Percentiles rank a stretch among this genome's conserved stretches.
These are phyloP conservation scores for Sclerotinia subarctica DNA, from an alignment of 2,329 filamentous ascomycete species.

Conservation along the genomic window DNA sequence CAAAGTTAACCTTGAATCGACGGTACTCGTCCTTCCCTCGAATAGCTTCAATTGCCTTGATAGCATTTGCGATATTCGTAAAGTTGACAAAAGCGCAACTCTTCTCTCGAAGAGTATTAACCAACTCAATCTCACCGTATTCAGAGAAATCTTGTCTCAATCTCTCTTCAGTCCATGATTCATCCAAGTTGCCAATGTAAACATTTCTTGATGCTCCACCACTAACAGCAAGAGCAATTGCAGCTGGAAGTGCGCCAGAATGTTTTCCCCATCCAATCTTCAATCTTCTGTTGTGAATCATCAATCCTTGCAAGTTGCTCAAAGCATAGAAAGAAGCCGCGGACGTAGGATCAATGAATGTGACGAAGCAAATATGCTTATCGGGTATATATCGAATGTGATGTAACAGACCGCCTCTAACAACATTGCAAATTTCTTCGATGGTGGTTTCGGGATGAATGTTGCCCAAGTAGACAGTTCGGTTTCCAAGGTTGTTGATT, in stretches of 20 bases:
- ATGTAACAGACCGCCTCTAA: slow-evolving; percentile 89
- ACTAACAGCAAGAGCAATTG: slow-evolving; percentile 92
- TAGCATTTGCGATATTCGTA: slow-evolving; percentile 98
- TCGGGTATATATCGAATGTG: slow-evolving; percentile 99
- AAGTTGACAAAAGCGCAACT: slow-evolving; percentile 99
- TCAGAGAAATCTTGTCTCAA: slow-evolving; percentile 95
- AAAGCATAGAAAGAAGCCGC: slow-evolving; percentile 97
- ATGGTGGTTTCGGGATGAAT: slow-evolving; percentile 99
- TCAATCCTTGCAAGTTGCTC: slow-evolving; percentile 94
- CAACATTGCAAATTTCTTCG: slow-evolving; percentile 99
- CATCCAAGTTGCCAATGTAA: slow-evolving; percentile 95
- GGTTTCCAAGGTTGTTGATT: slow-evolving; percentile 95
- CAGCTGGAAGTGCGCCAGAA: slow-evolving; percentile 90
- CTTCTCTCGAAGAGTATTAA: slow-evolving; percentile 96
- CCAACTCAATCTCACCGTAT: slow-evolving; percentile 95
- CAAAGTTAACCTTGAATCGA: slow-evolving; percentile 99
- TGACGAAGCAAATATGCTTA: slow-evolving; percentile 99
- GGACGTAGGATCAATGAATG: slow-evolving; percentile 97
- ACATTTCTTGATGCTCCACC: slow-evolving; percentile 98
- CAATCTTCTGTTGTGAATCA: slow-evolving; percentile 97
- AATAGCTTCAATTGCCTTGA: slow-evolving; percentile 97
- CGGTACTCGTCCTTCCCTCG: slow-evolving; percentile 94
- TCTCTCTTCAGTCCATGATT: slow-evolving; percentile 95
- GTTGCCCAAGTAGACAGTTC: slow-evolving; percentile 96
- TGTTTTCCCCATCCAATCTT: slow-evolving; percentile 99